Evolutionary conservation across 352 stramenopile species (phyloP).

Genomic region (Pythium guiyangense): DNA sequence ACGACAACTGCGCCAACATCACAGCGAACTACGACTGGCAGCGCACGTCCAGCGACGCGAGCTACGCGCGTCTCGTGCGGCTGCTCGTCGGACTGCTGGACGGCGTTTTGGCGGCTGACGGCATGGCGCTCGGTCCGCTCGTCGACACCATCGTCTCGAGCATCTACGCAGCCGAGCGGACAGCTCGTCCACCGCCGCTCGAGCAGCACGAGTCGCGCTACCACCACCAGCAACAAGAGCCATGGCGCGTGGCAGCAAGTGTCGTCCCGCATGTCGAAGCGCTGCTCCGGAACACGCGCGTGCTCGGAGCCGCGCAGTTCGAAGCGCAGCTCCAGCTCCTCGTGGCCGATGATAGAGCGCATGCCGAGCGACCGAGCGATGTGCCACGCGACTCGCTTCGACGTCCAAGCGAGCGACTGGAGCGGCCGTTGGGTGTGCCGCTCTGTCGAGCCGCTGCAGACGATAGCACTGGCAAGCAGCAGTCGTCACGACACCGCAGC

Average conservation of each 20-base stretch:
- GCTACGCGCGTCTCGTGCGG: conserved; percentile 1
- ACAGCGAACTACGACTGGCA: neutral
- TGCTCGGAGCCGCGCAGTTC: conserved; percentile 6
- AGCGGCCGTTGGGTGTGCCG: conserved; percentile 14
- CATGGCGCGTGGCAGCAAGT: neutral
- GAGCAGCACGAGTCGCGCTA: no score
- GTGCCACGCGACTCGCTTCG: no score
- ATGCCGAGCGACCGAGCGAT: neutral
- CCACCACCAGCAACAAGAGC: no score
- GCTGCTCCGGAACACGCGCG: conserved; percentile 10
- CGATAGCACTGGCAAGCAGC: neutral
- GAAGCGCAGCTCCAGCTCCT: conserved; percentile 5
- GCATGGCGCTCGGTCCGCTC: no score
- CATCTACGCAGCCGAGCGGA: no score
- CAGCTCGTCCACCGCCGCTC: no score
- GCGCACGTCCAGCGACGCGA: neutral
- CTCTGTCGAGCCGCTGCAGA: conserved; percentile 1
- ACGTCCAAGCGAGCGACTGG: neutral
- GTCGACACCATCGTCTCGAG: no score
- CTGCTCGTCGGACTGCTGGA: conserved; percentile 5
- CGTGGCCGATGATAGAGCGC: neutral
- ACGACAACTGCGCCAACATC: neutral
- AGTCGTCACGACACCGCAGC: neutral
- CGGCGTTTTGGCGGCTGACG: conserved; percentile 1
- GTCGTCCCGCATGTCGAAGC: conserved; percentile 3